Evolutionary conservation across 2,329 filamentous ascomycete species (phyloP).

Genomic region (Piedraia hortae): DNA sequence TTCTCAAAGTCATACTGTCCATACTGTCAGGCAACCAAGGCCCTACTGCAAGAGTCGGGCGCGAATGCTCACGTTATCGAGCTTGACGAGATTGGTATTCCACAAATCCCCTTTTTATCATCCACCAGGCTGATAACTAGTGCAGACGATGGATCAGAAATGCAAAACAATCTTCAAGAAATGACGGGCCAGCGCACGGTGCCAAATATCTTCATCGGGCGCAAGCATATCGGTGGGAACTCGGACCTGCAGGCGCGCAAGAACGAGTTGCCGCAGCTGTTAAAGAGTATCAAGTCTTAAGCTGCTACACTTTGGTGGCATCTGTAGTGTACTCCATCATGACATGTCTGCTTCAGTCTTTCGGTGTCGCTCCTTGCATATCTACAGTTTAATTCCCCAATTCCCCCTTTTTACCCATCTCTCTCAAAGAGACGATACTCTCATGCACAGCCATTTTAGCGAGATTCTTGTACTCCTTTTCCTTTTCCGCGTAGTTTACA

Average conservation of each 20-base stretch:
- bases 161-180: conserved; percentile 60
- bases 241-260: conserved; percentile 51
- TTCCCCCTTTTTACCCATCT: conserved; percentile 11
- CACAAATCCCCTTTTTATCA: not conserved
- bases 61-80: conserved; percentile 54
- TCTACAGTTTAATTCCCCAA: conserved; percentile 1
- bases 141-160: conserved; percentile 49
- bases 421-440: conserved; percentile 17
- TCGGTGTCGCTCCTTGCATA: not conserved
- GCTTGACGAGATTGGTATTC: conserved; percentile 59
- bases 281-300: too few relatives aligned
- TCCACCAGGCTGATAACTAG: conserved; percentile 1
- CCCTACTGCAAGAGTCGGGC: conserved; percentile 36
- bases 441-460: conserved; percentile 18
- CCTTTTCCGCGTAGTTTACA: conserved; percentile 1
- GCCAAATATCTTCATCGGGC: conserved; percentile 78
- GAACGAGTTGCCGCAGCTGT: conserved; percentile 32
- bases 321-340: not conserved
- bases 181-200: conserved; percentile 69
- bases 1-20: conserved; percentile 97
- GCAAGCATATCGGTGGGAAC: conserved; percentile 91
- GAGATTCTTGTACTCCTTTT: conserved; percentile 8
- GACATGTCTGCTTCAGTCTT: too few relatives aligned
- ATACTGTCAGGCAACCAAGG: conserved; percentile 63
- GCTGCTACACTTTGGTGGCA: too few relatives aligned